Evolutionary conservation across 1,139 yeast genomes (phyloP).

Genomic region (Blastobotrys apis): DNA sequence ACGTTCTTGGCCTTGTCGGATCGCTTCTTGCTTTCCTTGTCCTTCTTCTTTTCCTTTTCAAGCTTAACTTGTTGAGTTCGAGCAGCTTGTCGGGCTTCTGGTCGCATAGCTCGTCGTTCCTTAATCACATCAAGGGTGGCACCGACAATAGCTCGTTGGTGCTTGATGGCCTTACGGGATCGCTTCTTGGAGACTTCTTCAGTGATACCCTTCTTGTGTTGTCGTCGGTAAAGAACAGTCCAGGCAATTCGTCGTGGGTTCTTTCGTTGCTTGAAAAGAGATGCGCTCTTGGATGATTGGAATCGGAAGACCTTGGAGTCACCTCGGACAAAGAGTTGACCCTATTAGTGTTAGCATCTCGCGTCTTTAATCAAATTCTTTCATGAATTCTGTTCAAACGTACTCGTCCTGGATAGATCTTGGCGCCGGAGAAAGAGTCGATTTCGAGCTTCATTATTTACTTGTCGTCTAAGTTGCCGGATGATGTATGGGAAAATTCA

Average conservation of each 20-base stretch:
- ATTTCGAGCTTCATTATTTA: slow-evolving; percentile 91
- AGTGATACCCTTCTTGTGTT: slow-evolving; percentile 99
- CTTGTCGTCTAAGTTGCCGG: slow-evolving; percentile 7
- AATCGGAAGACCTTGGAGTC: slow-evolving; percentile 99
- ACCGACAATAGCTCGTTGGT: slow-evolving; percentile 99
- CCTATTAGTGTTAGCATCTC: slow-evolving; percentile 33
- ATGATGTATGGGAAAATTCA: too few relatives aligned
- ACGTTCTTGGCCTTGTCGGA: slow-evolving; percentile 87
- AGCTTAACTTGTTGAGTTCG: slow-evolving; percentile 87
- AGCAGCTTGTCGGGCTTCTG: slow-evolving; percentile 97
- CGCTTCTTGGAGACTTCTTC: slow-evolving; percentile 98
- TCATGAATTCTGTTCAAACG: too few relatives aligned
- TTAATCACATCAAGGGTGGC: slow-evolving; percentile 97
- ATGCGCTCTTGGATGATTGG: slow-evolving; percentile 96
- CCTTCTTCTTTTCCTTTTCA: slow-evolving; percentile 96
- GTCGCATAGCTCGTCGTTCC: slow-evolving; percentile 95
- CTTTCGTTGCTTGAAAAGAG: slow-evolving; percentile 99
- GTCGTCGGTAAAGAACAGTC: slow-evolving; percentile 99
- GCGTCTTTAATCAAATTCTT: not conserved
- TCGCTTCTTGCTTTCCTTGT: slow-evolving; percentile 89
- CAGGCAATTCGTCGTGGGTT: slow-evolving; percentile 99
- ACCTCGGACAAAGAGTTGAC: slow-evolving; percentile 98
- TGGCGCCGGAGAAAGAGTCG: slow-evolving; percentile 98
- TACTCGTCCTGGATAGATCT: slow-evolving; percentile 99
- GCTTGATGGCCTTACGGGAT: slow-evolving; percentile 95